Percentiles rank a stretch among this genome's conserved stretches.
phyloP scores from a whole-genome alignment of 371 early-diverging fungal species.

The Mucor mucedo region DNA sequence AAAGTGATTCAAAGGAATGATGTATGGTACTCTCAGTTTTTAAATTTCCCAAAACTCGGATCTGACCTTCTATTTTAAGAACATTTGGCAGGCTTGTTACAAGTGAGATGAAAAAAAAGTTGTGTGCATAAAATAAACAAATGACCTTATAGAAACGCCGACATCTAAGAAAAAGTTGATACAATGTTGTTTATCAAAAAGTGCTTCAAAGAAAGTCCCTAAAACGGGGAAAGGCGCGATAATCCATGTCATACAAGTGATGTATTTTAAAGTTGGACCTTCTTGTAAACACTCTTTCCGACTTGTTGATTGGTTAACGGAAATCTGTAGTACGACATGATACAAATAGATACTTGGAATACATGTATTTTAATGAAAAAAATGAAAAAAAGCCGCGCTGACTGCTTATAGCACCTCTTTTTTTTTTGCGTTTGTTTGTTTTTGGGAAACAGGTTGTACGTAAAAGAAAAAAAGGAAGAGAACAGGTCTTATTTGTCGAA shows the following conservation, averaged over 20 bases:
- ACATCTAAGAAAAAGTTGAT: too few relatives aligned
- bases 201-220: too few relatives aligned
- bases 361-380: background rate
- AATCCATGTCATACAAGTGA: background rate
- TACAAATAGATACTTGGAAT: background rate
- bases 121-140: too few relatives aligned
- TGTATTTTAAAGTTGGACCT: background rate
- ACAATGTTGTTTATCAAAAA: too few relatives aligned
- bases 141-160: too few relatives aligned
- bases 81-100: too few relatives aligned
- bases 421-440: conserved; percentile 6
- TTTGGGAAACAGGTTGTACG: background rate
- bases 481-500: background rate
- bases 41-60: too few relatives aligned
- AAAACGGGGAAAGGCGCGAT: too few relatives aligned
- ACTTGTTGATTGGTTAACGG: conserved; percentile 2
- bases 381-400: background rate
- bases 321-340: conserved; percentile 4
- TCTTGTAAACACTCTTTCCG: background rate
- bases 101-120: too few relatives aligned
- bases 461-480: background rate
- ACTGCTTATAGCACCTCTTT: background rate
- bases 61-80: too few relatives aligned
- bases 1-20: too few relatives aligned
- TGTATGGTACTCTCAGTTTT: too few relatives aligned